Conservation (phyloP, 345 rosid species). For the Angophora floribunda region DNA sequence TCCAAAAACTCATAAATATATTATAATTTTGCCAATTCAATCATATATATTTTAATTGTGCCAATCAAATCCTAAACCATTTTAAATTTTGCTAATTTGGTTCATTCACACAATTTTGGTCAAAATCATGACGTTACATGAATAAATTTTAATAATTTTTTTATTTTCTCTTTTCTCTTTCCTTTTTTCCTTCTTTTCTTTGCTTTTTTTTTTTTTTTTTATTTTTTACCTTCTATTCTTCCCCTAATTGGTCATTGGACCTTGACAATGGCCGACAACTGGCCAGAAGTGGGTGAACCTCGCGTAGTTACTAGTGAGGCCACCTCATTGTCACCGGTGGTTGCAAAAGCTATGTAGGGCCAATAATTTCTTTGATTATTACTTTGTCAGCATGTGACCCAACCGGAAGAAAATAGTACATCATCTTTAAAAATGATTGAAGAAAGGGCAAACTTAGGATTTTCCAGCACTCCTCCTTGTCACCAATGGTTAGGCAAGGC, state of each 20-base stretch:
- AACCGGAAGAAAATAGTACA: too few relatives aligned
- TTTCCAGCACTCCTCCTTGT: not conserved
- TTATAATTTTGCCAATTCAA: too few relatives aligned
- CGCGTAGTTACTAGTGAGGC: too few relatives aligned
- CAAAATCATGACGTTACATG: accelerated
- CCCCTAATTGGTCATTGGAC: accelerated
- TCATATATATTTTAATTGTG: too few relatives aligned
- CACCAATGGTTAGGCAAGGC: not conserved
- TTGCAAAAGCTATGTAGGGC: not conserved
- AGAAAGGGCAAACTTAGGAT: not conserved
- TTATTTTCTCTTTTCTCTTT: too few relatives aligned
- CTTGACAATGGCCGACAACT: accelerated
- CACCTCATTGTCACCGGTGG: not conserved
- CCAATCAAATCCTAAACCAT: too few relatives aligned
- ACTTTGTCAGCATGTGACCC: not conserved
- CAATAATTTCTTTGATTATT: not conserved
- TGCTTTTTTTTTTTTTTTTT: too few relatives aligned
- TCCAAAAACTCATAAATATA: too few relatives aligned
- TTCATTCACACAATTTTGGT: too few relatives aligned
- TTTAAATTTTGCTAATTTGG: accelerated
- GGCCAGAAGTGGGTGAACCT: not conserved
- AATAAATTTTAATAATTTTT: too few relatives aligned
- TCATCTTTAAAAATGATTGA: not conserved
- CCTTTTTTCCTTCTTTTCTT: too few relatives aligned
- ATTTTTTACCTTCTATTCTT: too few relatives aligned